These are phyloP conservation scores for Aspergillus hancockii DNA, from an alignment of 495 filamentous ascomycete genomes.

Conservation along the genomic window DNA sequence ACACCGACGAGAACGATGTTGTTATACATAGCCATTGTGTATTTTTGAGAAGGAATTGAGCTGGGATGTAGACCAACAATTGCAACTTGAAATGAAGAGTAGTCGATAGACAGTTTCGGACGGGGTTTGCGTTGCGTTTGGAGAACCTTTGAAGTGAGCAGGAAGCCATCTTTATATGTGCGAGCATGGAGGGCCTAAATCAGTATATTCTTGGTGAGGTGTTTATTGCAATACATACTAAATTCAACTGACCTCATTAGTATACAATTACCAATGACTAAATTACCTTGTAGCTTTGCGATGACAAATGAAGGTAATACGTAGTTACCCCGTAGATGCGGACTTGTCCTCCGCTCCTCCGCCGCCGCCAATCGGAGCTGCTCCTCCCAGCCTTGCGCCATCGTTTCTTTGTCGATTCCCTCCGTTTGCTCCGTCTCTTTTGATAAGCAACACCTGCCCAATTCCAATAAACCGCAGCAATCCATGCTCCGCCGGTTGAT, in stretches of 20 bases:
- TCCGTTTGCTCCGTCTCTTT: neutral
- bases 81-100: neutral
- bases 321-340: neutral
- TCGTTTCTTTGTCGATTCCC: neutral
- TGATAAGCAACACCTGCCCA: neutral
- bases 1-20: conserved; percentile 33
- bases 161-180: conserved; percentile 1
- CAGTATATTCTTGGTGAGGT: neutral
- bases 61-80: neutral
- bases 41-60: neutral
- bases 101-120: neutral
- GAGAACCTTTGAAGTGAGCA: neutral
- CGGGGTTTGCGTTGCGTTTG: neutral
- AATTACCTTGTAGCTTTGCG: neutral
- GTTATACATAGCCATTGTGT: conserved; percentile 21
- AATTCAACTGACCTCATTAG: neutral
- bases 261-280: neutral
- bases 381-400: neutral
- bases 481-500: conserved; percentile 14
- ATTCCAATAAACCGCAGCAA: neutral
- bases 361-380: neutral
- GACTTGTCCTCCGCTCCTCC: conserved; percentile 13
- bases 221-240: neutral
- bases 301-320: neutral
- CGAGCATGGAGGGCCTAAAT: neutral